Percentiles rank a stretch among this genome's conserved stretches.
Conservation (phyloP, 139 green algal species). For the Asterochloris sp. region DNA sequence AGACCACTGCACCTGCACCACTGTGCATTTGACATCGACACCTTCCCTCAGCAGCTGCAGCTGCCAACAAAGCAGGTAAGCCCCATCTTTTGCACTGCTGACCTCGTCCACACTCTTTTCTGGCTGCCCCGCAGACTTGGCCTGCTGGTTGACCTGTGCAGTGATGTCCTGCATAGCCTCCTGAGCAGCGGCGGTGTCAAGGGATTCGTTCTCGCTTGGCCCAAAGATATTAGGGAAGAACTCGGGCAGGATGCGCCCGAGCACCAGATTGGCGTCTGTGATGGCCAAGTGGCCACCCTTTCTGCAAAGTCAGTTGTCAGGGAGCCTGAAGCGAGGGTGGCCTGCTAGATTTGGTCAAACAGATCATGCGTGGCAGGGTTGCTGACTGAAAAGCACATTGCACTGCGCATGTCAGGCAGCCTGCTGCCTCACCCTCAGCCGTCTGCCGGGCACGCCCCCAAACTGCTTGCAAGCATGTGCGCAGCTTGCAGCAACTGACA, state of each 20-base stretch:
- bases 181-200: conserved; percentile 61
- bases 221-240: conserved; percentile 96
- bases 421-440: background rate
- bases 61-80: too few species aligned
- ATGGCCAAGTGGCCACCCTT: conserved; percentile 89
- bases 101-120: conserved; percentile 69
- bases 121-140: conserved; percentile 27
- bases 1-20: too few species aligned
- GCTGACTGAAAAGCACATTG: too few species aligned
- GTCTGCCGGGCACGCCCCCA: background rate
- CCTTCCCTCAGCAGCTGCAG: too few species aligned
- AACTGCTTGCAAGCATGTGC: background rate
- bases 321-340: too few species aligned
- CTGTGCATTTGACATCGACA: too few species aligned
- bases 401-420: too few species aligned
- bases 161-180: conserved; percentile 57
- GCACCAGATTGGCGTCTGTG: conserved; percentile 93
- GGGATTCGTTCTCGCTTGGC: conserved; percentile 65
- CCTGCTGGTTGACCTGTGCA: conserved; percentile 53
- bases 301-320: conserved; percentile 21
- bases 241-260: conserved; percentile 88
- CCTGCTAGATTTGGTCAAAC: too few species aligned
- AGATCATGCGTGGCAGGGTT: too few species aligned
- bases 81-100: too few species aligned
- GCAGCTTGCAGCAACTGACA: too few species aligned